Evolutionary conservation across 257 asterid species (phyloP).

Genomic region (Gardenia jasminoides): DNA sequence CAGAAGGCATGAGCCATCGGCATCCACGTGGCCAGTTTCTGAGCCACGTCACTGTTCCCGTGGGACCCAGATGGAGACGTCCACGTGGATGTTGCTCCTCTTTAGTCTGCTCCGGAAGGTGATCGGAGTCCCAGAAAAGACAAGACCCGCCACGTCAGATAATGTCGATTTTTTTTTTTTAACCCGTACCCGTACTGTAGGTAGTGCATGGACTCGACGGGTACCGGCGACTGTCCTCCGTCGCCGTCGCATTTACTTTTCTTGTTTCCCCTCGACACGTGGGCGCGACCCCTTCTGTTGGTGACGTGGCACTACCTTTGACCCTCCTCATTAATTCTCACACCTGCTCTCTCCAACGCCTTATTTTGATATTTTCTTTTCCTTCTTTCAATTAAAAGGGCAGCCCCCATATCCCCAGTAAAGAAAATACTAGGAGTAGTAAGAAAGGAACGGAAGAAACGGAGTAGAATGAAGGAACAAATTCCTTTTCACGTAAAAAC

Average conservation of each 20-base stretch:
- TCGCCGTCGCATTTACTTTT: conserved; percentile 24
- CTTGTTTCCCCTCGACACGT: conserved; percentile 23
- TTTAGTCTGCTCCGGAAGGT: background rate
- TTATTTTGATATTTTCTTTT: no score
- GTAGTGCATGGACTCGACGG: conserved; percentile 9
- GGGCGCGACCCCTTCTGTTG: conserved; percentile 10
- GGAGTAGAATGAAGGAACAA: no score
- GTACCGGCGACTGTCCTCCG: conserved; percentile 17
- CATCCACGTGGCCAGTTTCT: conserved; percentile 31
- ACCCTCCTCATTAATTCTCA: conserved; percentile 17
- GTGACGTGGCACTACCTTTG: conserved; percentile 16
- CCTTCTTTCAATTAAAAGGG: no score
- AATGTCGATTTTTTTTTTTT: background rate
- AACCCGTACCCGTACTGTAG: no score
- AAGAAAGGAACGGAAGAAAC: no score
- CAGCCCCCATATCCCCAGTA: no score
- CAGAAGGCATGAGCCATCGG: conserved; percentile 26
- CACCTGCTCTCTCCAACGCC: background rate
- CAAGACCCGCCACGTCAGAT: conserved; percentile 25
- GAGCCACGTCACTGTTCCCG: conserved; percentile 13
- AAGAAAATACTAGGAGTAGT: no score
- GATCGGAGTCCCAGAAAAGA: background rate
- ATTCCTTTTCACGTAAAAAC: no score
- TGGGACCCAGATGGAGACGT: conserved; percentile 37
- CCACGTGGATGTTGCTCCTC: conserved; percentile 39